Evolutionary conservation across 768 basidiomycete genomes (phyloP), one percentile per base, ranked within the genome.

Genomic region (Austroboletus eburneus): DNA sequence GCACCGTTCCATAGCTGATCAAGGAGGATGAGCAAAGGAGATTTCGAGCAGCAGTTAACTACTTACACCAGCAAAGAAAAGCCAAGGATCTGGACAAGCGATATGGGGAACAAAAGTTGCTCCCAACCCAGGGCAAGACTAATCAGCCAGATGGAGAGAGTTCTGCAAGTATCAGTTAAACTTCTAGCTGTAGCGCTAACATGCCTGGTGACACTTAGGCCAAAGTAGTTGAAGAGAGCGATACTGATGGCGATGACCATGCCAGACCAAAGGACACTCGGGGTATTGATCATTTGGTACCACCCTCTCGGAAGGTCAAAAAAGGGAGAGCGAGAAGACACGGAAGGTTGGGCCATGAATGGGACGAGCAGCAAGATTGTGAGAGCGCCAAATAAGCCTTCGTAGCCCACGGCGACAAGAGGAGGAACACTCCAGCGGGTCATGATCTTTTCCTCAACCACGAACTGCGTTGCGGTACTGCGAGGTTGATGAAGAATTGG

Each of bases 391-490:
- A 95, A 98, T 50, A 94, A 73, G 35, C 96, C 96, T 69, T 99
- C 96, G 52, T 78, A 89, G 20, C 94, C 93, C 50, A 98, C 96
- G 10, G 95, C 94, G 48, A 92, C 80, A 30, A 98, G 77, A 13
- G 96, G 95, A 38, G 83, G 80, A 33, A 97, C 85, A 27, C 81
- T 74, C 72, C 95, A 94, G 40, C 78, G 79, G 59, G 80, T 72
- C 86, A 98, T 84, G 57, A 98, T 93, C 73, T 89, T 94, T 71
- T 97, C 95, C 75, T 98, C 96, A 14, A 96, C 77, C 37, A 97
- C 94, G 62, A 94, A 94, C 64, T 94, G 92, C 9, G 82, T 80
- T 45, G 92, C 92, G 23, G 90, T 88, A 71, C 90, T 93, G 48
- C 38, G 49, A 32, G n/a, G 48, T 32, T 30, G 50, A 1, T 54